phyloP scores from a whole-genome alignment of 352 stramenopile genomes.

The Pythium coloratum region DNA sequence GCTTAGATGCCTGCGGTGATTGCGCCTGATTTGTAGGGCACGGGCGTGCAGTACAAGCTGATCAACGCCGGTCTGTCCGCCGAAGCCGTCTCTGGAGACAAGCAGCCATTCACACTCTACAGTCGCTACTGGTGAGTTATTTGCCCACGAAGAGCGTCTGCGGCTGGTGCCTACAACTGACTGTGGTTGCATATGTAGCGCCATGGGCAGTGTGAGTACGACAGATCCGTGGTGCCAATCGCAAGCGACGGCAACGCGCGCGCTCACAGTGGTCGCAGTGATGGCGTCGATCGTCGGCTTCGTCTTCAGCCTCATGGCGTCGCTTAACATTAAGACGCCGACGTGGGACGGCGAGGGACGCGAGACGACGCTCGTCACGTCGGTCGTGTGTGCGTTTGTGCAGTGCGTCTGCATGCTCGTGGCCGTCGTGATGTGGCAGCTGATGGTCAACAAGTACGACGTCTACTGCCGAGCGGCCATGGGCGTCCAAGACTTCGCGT shows the following conservation, averaged over 20 bases:
- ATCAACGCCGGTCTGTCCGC: slow-evolving; percentile 64
- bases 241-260: slow-evolving; percentile 44
- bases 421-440: slow-evolving; percentile 58
- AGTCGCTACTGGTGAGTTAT: slow-evolving; percentile 23
- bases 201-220: slow-evolving; percentile 17
- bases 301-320: slow-evolving; percentile 48
- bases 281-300: slow-evolving; percentile 60
- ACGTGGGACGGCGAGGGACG: slow-evolving; percentile 73
- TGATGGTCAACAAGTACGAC: slow-evolving; percentile 55
- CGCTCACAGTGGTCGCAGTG: slow-evolving; percentile 52
- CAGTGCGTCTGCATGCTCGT: slow-evolving; percentile 43
- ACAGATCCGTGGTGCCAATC: slow-evolving; percentile 68
- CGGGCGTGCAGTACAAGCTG: slow-evolving; percentile 78
- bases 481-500: slow-evolving; percentile 55
- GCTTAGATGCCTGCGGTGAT: neutral
- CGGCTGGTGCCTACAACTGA: neutral
- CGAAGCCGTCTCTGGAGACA: slow-evolving; percentile 9
- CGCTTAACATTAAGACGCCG: slow-evolving; percentile 58
- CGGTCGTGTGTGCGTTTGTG: slow-evolving; percentile 53
- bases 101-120: slow-evolving; percentile 28
- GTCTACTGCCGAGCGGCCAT: slow-evolving; percentile 40
- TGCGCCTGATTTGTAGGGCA: slow-evolving; percentile 36
- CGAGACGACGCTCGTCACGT: slow-evolving; percentile 53
- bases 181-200: slow-evolving; percentile 4
- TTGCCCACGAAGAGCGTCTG: neutral